Percentiles rank a stretch among this genome's conserved stretches.
Conservation (phyloP, 176 grass and related monocot genomes). For the Raddia guianensis region DNA sequence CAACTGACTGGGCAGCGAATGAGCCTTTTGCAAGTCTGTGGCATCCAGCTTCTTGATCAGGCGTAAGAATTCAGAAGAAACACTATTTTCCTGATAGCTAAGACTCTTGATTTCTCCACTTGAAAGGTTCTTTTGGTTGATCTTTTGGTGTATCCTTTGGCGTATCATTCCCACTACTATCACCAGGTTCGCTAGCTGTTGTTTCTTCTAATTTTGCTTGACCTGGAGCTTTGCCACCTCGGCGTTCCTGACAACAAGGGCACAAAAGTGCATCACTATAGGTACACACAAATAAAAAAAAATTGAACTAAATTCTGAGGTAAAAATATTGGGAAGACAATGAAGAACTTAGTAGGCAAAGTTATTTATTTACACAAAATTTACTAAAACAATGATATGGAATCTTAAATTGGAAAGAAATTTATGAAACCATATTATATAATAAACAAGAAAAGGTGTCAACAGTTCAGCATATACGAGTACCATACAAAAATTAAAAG, state of each 20-base stretch:
- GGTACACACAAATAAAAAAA: neutral
- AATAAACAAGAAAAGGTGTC: neutral
- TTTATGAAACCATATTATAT: neutral
- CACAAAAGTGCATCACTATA: neutral
- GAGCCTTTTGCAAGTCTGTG: neutral
- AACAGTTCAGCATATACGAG: neutral
- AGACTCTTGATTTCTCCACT: constrained; percentile 59
- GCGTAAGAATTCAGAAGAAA: neutral
- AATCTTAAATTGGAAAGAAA: neutral
- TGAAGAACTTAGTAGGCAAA: constrained; percentile 12
- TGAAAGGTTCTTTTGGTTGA: constrained; percentile 45
- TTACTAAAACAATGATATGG: neutral
- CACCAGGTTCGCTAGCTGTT: constrained; percentile 45
- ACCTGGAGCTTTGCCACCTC: constrained; percentile 59
- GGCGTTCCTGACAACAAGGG: constrained; percentile 55
- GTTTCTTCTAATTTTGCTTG: constrained; percentile 54
- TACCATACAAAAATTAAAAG: neutral
- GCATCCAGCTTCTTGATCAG: constrained; percentile 14
- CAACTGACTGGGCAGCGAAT: constrained; percentile 29
- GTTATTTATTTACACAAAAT: neutral
- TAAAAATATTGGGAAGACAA: neutral
- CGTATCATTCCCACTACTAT: constrained; percentile 60
- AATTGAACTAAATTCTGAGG: constrained; percentile 1
- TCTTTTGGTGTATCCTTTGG: constrained; percentile 45
- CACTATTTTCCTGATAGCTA: constrained; percentile 34